Conservation (phyloP, 2,329 filamentous ascomycete genomes). For the Colletotrichum destructivum region DNA sequence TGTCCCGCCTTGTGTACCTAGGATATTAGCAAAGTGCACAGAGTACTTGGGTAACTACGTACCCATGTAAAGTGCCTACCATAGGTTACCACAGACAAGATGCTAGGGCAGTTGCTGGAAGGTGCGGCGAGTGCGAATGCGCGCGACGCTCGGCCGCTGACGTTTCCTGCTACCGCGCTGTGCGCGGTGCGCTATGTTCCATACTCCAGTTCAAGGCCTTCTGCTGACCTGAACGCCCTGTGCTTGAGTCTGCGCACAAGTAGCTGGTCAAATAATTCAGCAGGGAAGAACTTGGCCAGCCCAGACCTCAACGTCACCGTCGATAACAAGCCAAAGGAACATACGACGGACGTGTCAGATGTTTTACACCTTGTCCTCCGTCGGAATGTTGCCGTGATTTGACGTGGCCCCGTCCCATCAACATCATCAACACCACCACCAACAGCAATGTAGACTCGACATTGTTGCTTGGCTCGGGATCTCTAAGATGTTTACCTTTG, state of each 20-base stretch:
- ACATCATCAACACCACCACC: too few species aligned
- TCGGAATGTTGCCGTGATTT: slow-evolving; percentile 18
- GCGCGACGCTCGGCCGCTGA: slow-evolving; percentile 16
- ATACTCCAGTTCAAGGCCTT: not conserved
- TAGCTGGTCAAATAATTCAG: too few species aligned
- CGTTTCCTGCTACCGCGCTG: not conserved
- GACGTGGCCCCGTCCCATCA: slow-evolving; percentile 27
- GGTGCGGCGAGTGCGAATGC: slow-evolving; percentile 30
- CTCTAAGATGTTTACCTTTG: not conserved
- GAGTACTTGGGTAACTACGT: too few species aligned
- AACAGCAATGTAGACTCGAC: not conserved
- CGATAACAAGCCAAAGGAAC: not conserved
- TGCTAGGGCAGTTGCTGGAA: not conserved
- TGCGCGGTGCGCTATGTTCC: not conserved
- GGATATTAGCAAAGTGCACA: too few species aligned
- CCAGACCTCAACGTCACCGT: too few species aligned
- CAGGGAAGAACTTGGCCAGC: too few species aligned
- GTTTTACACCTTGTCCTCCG: not conserved
- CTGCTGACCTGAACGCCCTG: not conserved
- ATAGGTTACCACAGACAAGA: not conserved
- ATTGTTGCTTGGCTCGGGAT: slow-evolving; percentile 1
- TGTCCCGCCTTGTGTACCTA: not conserved
- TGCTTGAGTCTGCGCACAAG: not conserved
- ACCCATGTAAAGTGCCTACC: too few species aligned
- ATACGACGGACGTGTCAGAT: slow-evolving; percentile 17